Percentiles rank a stretch among this genome's conserved stretches.
These are phyloP conservation scores for Harringtonia aguacate DNA, from an alignment of 2,329 filamentous ascomycete species.

Conservation along the genomic window DNA sequence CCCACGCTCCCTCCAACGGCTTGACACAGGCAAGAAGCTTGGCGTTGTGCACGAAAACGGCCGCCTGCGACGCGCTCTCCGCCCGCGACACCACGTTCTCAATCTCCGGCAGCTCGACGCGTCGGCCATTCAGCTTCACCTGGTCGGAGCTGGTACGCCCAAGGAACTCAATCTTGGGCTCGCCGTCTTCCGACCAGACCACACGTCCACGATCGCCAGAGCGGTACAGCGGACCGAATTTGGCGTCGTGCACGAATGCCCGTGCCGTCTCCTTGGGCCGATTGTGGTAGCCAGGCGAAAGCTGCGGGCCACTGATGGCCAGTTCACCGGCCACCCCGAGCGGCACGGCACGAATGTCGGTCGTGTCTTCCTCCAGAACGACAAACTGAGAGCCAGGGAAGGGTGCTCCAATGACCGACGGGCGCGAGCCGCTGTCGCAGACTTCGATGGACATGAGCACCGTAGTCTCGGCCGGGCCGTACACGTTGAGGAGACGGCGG, in stretches of 20 bases:
- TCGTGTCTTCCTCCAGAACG: too few relatives aligned
- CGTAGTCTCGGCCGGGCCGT: too few relatives aligned
- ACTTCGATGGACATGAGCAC: too few relatives aligned
- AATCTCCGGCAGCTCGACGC: constrained; percentile 42
- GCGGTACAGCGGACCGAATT: constrained; percentile 9
- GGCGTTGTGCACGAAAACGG: too few relatives aligned
- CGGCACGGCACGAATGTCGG: too few relatives aligned
- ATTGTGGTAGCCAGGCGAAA: constrained; percentile 37
- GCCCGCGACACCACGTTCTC: constrained; percentile 11
- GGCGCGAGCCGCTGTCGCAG: too few relatives aligned
- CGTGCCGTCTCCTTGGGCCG: constrained; percentile 35
- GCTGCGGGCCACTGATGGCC: constrained; percentile 10
- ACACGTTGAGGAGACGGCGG: too few relatives aligned
- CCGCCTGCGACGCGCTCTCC: constrained; percentile 8
- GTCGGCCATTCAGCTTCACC: constrained; percentile 53
- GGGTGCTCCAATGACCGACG: too few relatives aligned
- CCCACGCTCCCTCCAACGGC: too few relatives aligned
- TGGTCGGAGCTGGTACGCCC: constrained; percentile 47
- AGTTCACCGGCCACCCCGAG: constrained; percentile 12
- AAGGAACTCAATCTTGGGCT: constrained; percentile 33
- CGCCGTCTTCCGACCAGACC: constrained; percentile 10
- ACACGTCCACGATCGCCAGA: constrained; percentile 12
- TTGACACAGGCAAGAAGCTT: too few relatives aligned
- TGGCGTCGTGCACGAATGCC: constrained; percentile 3
- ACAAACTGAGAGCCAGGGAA: too few relatives aligned